Percentiles rank a stretch among this genome's conserved stretches.
Conservation (phyloP, 208 protist species). For the Angomonas ambiguus region DNA sequence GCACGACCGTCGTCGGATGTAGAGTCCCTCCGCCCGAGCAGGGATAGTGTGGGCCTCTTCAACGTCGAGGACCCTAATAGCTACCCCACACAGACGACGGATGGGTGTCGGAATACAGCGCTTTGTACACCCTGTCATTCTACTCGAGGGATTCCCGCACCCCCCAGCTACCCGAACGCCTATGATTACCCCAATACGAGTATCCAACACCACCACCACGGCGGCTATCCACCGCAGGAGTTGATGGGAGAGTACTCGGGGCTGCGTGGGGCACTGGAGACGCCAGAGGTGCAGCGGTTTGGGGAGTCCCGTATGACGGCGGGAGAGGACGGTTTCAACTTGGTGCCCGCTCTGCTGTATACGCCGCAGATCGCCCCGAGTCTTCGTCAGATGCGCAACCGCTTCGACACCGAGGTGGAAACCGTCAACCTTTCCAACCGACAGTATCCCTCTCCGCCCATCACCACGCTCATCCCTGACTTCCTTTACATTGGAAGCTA, state of each 20-base stretch:
- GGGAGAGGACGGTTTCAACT: background rate
- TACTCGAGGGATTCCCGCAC: background rate
- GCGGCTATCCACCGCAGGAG: background rate
- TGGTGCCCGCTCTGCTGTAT: constrained; percentile 27
- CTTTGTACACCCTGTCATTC: background rate
- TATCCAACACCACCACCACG: background rate
- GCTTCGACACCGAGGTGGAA: constrained; percentile 59
- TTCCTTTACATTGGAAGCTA: constrained; percentile 75
- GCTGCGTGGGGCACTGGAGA: constrained; percentile 15
- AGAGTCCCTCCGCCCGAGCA: background rate
- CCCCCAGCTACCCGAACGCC: background rate
- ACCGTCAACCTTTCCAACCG: constrained; percentile 17
- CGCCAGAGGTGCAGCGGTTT: constrained; percentile 29
- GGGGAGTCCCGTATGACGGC: constrained; percentile 7
- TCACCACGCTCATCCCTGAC: constrained; percentile 46
- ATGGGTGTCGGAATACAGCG: no score
- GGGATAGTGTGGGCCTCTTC: background rate
- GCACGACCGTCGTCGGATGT: background rate
- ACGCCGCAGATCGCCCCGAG: constrained; percentile 55
- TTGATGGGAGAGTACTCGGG: background rate
- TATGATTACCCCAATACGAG: background rate
- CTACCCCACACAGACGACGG: no score
- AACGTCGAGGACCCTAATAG: constrained; percentile 2
- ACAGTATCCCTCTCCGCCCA: constrained; percentile 26
- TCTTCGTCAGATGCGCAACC: constrained; percentile 35